Evolutionary conservation across 2,329 filamentous ascomycete genomes (phyloP).

Genomic region (Fusarium humuli): DNA sequence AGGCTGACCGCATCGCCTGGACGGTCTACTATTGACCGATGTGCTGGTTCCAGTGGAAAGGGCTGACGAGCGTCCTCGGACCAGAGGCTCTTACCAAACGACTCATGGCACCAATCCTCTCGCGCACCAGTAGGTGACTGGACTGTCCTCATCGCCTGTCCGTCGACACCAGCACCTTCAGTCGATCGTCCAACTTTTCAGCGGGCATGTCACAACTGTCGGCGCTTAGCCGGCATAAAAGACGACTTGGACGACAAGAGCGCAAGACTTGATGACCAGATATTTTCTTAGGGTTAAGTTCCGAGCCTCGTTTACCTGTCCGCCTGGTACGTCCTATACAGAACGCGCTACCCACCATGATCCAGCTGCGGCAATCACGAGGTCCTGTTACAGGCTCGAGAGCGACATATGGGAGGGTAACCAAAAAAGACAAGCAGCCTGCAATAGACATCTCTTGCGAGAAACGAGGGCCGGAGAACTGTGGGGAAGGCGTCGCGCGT

Average conservation of each 20-base stretch:
- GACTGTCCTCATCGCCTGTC: constrained; percentile 65
- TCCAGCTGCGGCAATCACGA: constrained; percentile 62
- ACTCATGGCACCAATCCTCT: constrained; percentile 78
- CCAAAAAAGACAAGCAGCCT: constrained; percentile 56
- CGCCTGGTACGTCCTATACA: constrained; percentile 54
- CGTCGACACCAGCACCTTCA: constrained; percentile 51
- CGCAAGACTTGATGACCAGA: constrained; percentile 80
- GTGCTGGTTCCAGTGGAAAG: constrained; percentile 71
- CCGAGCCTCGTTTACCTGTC: constrained; percentile 75
- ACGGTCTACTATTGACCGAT: constrained; percentile 61
- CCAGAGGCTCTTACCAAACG: constrained; percentile 79
- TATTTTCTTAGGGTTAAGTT: constrained; percentile 95
- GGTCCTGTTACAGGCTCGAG: constrained; percentile 71
- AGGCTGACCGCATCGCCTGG: constrained; percentile 50
- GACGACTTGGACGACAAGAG: constrained; percentile 74
- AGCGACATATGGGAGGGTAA: constrained; percentile 63
- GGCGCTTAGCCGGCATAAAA: constrained; percentile 66
- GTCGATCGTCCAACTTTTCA: constrained; percentile 62
- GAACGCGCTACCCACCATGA: constrained; percentile 49
- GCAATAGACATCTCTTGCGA: constrained; percentile 71
- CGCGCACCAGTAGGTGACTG: constrained; percentile 67
- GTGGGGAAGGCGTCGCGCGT: constrained; percentile 80
- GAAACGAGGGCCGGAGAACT: constrained; percentile 83
- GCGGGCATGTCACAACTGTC: constrained; percentile 54
- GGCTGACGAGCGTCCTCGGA: constrained; percentile 80